These are phyloP conservation scores for Citrullus colocynthis DNA, from an alignment of 306 rosid species.

Conservation along the genomic window DNA sequence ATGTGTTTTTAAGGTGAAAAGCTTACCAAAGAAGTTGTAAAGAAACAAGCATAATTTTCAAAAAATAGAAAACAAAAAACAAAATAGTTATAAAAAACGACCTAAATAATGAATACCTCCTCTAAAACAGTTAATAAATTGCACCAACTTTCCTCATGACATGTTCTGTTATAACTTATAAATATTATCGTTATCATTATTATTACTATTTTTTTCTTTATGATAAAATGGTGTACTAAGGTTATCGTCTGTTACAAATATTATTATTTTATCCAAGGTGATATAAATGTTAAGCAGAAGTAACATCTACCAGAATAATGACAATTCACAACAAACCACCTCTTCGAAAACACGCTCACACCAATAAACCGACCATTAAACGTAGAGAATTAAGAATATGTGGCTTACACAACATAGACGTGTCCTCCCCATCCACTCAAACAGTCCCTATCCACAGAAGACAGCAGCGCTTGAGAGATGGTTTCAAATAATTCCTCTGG, in stretches of 20 bases:
- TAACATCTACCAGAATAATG: background rate
- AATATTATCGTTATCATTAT: background rate
- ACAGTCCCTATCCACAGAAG: conserved; percentile 98
- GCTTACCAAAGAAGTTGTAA: too few relatives aligned
- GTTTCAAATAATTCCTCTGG: conserved; percentile 90
- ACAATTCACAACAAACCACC: background rate
- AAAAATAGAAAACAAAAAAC: too few relatives aligned
- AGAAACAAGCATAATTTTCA: background rate
- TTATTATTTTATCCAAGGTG: background rate
- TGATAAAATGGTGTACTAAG: background rate
- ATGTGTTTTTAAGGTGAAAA: too few relatives aligned
- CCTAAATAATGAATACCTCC: background rate
- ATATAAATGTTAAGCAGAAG: background rate
- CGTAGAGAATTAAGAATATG: background rate
- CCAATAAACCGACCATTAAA: background rate
- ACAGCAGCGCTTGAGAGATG: conserved; percentile 83
- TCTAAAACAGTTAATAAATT: background rate
- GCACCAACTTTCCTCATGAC: background rate
- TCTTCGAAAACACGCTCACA: background rate
- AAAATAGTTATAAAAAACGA: too few relatives aligned
- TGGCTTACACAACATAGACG: conserved; percentile 83
- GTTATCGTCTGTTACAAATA: background rate
- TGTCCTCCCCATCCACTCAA: conserved; percentile 99
- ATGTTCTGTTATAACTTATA: background rate
- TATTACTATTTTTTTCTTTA: background rate